Conservation (phyloP, 2,329 filamentous ascomycete genomes). For the Raffaelea ambrosiae region DNA sequence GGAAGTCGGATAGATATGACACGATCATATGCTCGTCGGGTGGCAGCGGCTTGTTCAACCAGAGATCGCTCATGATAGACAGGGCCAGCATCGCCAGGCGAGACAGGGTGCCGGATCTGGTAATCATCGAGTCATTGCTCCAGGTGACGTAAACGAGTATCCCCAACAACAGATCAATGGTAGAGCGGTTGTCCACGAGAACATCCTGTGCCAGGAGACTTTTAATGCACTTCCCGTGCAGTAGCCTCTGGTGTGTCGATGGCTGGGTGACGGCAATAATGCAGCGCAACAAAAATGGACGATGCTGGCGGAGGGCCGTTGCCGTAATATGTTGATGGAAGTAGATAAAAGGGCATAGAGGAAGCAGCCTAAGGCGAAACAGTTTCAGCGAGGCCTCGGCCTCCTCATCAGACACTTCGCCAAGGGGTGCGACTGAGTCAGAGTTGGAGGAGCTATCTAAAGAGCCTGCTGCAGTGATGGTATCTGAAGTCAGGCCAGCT, state of each 20-base stretch:
- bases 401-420: conserved; percentile 5
- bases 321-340: conserved; percentile 28
- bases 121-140: conserved; percentile 13
- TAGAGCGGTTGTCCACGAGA: conserved; percentile 34
- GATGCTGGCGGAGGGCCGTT: conserved; percentile 25
- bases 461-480: too few relatives aligned
- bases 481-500: too few relatives aligned
- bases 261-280: conserved; percentile 38
- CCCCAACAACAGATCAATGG: conserved; percentile 42
- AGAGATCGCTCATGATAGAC: conserved; percentile 33
- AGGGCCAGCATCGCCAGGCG: conserved; percentile 27
- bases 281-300: conserved; percentile 44
- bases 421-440: too few relatives aligned
- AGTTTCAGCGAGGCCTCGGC: conserved; percentile 21
- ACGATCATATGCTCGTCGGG: conserved; percentile 5
- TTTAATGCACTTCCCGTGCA: conserved; percentile 29
- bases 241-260: conserved; percentile 29
- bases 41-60: conserved; percentile 23
- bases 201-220: conserved; percentile 38
- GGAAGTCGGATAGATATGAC: not conserved
- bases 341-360: conserved; percentile 17
- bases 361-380: conserved; percentile 31
- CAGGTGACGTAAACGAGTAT: conserved; percentile 36
- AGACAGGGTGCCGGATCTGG: conserved; percentile 15
- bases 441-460: too few relatives aligned